These are phyloP conservation scores for Colletotrichum viniferum DNA, from an alignment of 2,329 filamentous ascomycete species.

Conservation along the genomic window DNA sequence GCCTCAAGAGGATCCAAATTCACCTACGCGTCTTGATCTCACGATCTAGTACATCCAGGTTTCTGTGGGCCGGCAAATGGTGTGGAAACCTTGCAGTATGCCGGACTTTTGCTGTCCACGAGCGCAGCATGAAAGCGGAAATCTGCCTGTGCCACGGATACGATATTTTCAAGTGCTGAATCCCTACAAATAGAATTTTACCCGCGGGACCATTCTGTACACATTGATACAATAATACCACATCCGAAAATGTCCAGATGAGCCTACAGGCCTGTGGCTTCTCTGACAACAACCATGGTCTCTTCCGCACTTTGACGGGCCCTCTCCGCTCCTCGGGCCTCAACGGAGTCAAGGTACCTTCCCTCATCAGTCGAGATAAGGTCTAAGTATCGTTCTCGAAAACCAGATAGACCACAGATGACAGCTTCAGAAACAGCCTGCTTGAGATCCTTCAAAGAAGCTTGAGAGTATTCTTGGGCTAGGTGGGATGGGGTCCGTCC, in stretches of 20 bases:
- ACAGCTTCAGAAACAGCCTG: slow-evolving; percentile 65
- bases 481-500: slow-evolving; percentile 44
- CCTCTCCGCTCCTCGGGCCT: slow-evolving; percentile 60
- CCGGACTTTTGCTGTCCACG: not conserved
- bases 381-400: slow-evolving; percentile 61
- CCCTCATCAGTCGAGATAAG: slow-evolving; percentile 53
- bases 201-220: not conserved
- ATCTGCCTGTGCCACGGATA: not conserved
- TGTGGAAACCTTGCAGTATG: not conserved
- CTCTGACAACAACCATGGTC: slow-evolving; percentile 59
- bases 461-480: slow-evolving; percentile 39
- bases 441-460: slow-evolving; percentile 44
- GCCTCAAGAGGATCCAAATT: slow-evolving; percentile 66
- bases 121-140: not conserved
- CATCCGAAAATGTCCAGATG: not conserved
- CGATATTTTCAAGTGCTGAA: not conserved
- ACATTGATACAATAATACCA: not conserved
- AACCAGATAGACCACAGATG: slow-evolving; percentile 51
- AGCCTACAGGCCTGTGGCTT: slow-evolving; percentile 53
- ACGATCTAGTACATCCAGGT: not conserved
- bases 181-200: not conserved
- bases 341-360: slow-evolving; percentile 60
- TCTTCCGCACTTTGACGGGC: slow-evolving; percentile 66
- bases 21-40: slow-evolving; percentile 59
- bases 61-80: not conserved